phyloP scores from a whole-genome alignment of 2,329 filamentous ascomycete genomes.

The Fusarium staphyleae region DNA sequence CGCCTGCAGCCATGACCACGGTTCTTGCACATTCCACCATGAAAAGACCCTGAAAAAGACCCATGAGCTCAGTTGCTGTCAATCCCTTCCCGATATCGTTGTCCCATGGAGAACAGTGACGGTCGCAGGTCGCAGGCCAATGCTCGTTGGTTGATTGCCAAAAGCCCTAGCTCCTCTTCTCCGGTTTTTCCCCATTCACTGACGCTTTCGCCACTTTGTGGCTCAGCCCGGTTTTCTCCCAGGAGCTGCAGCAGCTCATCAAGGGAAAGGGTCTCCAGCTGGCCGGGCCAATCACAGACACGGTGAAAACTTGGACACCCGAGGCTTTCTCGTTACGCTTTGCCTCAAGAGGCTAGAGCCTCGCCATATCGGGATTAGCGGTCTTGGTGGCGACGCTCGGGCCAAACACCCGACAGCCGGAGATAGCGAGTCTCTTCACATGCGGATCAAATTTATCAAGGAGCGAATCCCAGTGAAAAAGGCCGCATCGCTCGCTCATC shows the following conservation, averaged over 20 bases:
- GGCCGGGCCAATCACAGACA: slow-evolving; percentile 38
- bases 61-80: slow-evolving; percentile 7
- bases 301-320: slow-evolving; percentile 23
- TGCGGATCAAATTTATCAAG: slow-evolving; percentile 39
- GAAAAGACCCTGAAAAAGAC: slow-evolving; percentile 30
- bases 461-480: slow-evolving; percentile 33
- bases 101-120: background rate
- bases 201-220: slow-evolving; percentile 42
- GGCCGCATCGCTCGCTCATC: slow-evolving; percentile 36
- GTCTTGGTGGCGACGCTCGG: slow-evolving; percentile 28
- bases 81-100: slow-evolving; percentile 35
- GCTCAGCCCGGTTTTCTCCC: slow-evolving; percentile 17
- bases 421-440: slow-evolving; percentile 43
- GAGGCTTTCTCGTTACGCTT: slow-evolving; percentile 43
- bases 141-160: slow-evolving; percentile 23
- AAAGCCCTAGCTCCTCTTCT: slow-evolving; percentile 27
- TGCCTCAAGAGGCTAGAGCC: slow-evolving; percentile 12
- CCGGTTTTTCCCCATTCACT: slow-evolving; percentile 33
- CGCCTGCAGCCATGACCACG: background rate
- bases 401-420: slow-evolving; percentile 36
- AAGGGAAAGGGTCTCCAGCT: slow-evolving; percentile 26
- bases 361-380: slow-evolving; percentile 20
- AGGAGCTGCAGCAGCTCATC: slow-evolving; percentile 7
- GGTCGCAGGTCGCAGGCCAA: slow-evolving; percentile 21
- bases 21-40: slow-evolving; percentile 30